Evolutionary conservation across 2,329 filamentous ascomycete species (phyloP), one percentile per base, ranked within the genome.

Genomic region (Pestalotiopsis sp.): DNA sequence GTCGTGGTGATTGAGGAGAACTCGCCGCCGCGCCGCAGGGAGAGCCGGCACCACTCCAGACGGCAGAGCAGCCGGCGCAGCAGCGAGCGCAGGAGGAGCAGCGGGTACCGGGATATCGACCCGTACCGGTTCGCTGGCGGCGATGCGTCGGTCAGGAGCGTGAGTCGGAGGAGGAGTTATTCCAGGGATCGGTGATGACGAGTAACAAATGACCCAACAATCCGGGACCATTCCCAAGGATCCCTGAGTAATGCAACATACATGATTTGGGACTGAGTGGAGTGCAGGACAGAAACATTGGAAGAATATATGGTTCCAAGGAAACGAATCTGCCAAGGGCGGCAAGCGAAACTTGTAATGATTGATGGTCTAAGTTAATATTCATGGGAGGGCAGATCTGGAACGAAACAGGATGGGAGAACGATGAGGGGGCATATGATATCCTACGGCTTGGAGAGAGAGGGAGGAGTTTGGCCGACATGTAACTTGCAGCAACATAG

Each of bases 1-100:
- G 77, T 81, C 17, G 71, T 82, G 2, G 79, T 82, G 11, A 72
- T 80, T 45, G 80, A 81, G 72, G 80, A 81, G 65, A 74, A 77
- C 58, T 74, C 72, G 31, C 76, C 78, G 64, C 76, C 78, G 36
- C 72, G 75, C 45, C 71, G 75, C 68, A 69, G 73, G 38, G 74
- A 75, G 63, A 78, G 77, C 62, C 71, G 72, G 62, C 59, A 61
- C 14, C 64, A 73, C 49, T 70, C 71, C 59, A 71, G 74, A 38
- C 68, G 72, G 57, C 71, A 72, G 66, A 72, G 71, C 63, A 73
- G 76, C 57, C 71, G 76, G 31, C 69, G 72, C 52, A 71, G 72
- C 67, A 72, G 71, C 59, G 74, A 77, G 61, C 71, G 76, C 61
- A 38, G 59, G 3, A 71, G 74, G 59, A 75, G 75, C 57, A 74